phyloP scores from a whole-genome alignment of 352 stramenopile species.

The Stramenopiles sp. region DNA sequence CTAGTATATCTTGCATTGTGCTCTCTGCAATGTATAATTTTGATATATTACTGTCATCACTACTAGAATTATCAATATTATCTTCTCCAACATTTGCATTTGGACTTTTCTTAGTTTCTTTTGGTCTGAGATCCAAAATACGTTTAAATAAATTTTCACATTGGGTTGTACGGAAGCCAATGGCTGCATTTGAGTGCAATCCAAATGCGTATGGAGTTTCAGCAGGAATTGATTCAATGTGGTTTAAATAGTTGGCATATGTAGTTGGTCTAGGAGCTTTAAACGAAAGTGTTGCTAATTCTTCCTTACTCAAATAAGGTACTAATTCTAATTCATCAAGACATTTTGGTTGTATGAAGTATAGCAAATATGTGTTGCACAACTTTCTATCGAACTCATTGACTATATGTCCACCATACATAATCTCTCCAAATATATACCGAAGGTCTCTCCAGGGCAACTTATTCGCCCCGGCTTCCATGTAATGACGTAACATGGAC shows the following conservation, averaged over 20 bases:
- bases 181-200: conserved; percentile 84
- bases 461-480: conserved; percentile 67
- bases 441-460: conserved; percentile 81
- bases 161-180: conserved; percentile 83
- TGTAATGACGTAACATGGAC: conserved; percentile 73
- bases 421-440: conserved; percentile 83
- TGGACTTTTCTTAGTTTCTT: conserved; percentile 48
- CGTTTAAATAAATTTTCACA: conserved; percentile 72
- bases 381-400: conserved; percentile 74
- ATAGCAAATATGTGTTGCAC: conserved; percentile 81
- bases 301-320: conserved; percentile 73
- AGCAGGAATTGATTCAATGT: conserved; percentile 69
- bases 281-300: conserved; percentile 63
- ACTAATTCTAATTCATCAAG: conserved; percentile 93
- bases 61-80: no score
- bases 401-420: conserved; percentile 78
- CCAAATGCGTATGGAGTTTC: conserved; percentile 87
- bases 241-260: conserved; percentile 83
- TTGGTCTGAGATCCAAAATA: conserved; percentile 69
- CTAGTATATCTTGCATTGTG: conserved; percentile 54
- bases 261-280: conserved; percentile 67
- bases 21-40: conserved; percentile 49
- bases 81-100: no score
- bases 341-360: conserved; percentile 85
- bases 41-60: no score